A percentile compares a stretch with the other conserved stretches of the same genome.
These are phyloP conservation scores for Colletotrichum chrysophilum DNA, from an alignment of 2,329 filamentous ascomycete species.

Conservation along the genomic window DNA sequence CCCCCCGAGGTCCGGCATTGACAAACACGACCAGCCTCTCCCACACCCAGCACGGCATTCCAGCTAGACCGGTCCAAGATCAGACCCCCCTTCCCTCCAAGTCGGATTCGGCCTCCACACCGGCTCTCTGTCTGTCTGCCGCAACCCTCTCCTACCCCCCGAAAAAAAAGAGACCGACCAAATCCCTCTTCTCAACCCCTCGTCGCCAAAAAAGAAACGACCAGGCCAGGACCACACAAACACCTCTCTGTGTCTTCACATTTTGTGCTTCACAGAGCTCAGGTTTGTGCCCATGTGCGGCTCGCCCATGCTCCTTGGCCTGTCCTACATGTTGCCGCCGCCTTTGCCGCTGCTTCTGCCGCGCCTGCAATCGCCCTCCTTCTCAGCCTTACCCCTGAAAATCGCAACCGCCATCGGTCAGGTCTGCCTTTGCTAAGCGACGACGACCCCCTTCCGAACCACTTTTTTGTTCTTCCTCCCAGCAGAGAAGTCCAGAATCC, in stretches of 20 bases:
- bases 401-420: constrained; percentile 9
- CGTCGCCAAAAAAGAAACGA: not conserved
- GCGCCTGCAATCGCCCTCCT: not conserved
- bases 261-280: not conserved
- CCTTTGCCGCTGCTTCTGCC: not conserved
- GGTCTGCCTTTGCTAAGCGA: constrained; percentile 16
- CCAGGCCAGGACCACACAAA: not conserved
- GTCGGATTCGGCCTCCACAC: not conserved
- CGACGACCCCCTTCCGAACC: constrained; percentile 15
- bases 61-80: not conserved
- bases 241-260: not conserved
- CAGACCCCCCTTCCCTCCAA: not conserved
- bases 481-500: not conserved
- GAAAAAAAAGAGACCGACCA: not conserved
- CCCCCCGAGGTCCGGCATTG: not conserved
- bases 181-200: constrained; percentile 9
- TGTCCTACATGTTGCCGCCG: constrained; percentile 18
- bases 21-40: not conserved
- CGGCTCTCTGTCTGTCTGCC: not conserved
- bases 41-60: not conserved
- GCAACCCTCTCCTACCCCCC: not conserved
- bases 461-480: constrained; percentile 16
- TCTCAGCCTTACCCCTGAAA: constrained; percentile 23
- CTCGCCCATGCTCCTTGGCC: constrained; percentile 14
- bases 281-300: constrained; percentile 5